A percentile compares a stretch with the other conserved stretches of the same genome.
Evolutionary conservation across 176 grass and related monocot species (phyloP).

Genomic region (Carex parvula): DNA sequence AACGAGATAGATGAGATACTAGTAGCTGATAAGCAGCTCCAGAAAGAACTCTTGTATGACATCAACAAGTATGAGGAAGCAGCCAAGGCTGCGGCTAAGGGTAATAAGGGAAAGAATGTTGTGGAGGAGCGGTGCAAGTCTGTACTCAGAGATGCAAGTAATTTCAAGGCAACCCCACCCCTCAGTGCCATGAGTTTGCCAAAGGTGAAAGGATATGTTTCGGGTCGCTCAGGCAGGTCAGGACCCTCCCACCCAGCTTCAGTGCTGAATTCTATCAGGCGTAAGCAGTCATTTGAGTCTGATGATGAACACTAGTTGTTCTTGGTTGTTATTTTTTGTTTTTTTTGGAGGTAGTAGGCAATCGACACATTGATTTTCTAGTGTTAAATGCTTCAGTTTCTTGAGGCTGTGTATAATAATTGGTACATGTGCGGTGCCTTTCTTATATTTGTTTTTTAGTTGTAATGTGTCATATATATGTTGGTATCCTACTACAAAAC

Average conservation of each 20-base stretch:
- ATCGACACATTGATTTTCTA: background rate
- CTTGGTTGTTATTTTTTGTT: background rate
- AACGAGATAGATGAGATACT: conserved; percentile 91
- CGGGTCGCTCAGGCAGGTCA: background rate
- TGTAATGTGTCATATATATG: background rate
- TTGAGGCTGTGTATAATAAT: conserved; percentile 21
- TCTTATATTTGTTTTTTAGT: background rate
- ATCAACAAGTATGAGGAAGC: conserved; percentile 68
- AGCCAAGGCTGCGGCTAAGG: conserved; percentile 30
- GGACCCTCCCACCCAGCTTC: background rate
- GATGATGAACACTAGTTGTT: conserved; percentile 57
- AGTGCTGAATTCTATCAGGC: conserved; percentile 58
- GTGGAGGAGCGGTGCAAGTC: conserved; percentile 45
- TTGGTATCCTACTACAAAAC: background rate
- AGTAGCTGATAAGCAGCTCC: conserved; percentile 87
- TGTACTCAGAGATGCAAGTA: conserved; percentile 70
- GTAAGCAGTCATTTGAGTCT: conserved; percentile 55
- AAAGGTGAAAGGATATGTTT: conserved; percentile 53
- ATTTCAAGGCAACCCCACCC: conserved; percentile 38
- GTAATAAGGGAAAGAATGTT: conserved; percentile 35
- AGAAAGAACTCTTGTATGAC: conserved; percentile 89
- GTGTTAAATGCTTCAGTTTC: background rate
- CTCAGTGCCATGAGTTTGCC: conserved; percentile 65
- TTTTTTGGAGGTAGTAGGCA: background rate
- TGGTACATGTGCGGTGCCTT: background rate